Conservation (phyloP, 2,329 filamentous ascomycete genomes). For the Domatiomyces catenatus region DNA sequence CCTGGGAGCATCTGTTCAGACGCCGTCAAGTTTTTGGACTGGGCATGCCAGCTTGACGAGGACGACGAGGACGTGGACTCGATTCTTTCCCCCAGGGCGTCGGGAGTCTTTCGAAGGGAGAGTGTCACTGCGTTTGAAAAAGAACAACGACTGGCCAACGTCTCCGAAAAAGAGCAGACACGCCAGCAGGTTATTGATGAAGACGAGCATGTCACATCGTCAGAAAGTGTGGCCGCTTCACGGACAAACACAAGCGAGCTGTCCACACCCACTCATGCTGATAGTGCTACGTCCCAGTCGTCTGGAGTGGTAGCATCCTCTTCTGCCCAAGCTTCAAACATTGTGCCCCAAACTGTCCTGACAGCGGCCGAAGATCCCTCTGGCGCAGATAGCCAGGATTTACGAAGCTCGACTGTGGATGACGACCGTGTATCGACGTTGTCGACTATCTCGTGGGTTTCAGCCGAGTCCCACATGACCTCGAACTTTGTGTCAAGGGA, state of each 20-base stretch:
- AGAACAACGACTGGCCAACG: conserved; percentile 16
- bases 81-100: conserved; percentile 5
- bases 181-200: conserved; percentile 2
- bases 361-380: not conserved
- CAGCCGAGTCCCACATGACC: conserved; percentile 18
- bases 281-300: not conserved
- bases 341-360: not conserved
- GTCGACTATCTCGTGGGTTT: conserved; percentile 19
- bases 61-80: conserved; percentile 12
- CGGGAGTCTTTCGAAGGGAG: conserved; percentile 6
- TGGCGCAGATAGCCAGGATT: not conserved
- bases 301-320: not conserved
- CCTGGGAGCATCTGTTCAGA: conserved; percentile 66
- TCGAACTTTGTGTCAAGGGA: conserved; percentile 2
- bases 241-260: conserved; percentile 12
- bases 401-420: conserved; percentile 1
- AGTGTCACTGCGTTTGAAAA: conserved; percentile 17
- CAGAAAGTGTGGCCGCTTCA: not conserved
- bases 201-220: not conserved
- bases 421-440: conserved; percentile 15
- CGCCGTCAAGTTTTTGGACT: conserved; percentile 66
- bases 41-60: conserved; percentile 45
- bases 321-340: not conserved
- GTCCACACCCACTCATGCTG: conserved; percentile 4
- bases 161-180: conserved; percentile 12